A percentile compares a stretch with the other conserved stretches of the same genome.
phyloP scores from a whole-genome alignment of 192 early-diverging fungal genomes.

The Podila minutissima region DNA sequence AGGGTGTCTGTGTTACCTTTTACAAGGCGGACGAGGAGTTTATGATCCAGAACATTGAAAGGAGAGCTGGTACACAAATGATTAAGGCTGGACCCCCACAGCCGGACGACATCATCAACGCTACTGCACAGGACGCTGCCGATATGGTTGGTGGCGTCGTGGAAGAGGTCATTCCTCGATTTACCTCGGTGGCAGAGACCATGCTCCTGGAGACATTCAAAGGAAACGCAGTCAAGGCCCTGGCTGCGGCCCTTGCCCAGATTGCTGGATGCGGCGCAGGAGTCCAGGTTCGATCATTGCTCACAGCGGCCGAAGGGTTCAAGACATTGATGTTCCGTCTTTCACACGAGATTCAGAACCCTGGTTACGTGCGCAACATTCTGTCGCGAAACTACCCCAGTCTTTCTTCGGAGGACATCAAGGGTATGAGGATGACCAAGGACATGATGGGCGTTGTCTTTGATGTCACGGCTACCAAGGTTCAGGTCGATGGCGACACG shows the following conservation, averaged over 20 bases:
- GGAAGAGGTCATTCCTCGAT: conserved; percentile 81
- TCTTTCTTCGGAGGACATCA: conserved; percentile 78
- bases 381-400: conserved; percentile 75
- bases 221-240: conserved; percentile 79
- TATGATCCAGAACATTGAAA: conserved; percentile 80
- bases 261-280: conserved; percentile 89
- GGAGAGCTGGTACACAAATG: conserved; percentile 84
- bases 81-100: conserved; percentile 86
- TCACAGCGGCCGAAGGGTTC: conserved; percentile 84
- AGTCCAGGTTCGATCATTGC: conserved; percentile 81
- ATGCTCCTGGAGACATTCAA: conserved; percentile 72
- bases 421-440: conserved; percentile 84
- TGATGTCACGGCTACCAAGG: conserved; percentile 78
- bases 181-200: conserved; percentile 75
- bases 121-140: conserved; percentile 81
- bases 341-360: conserved; percentile 75
- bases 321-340: conserved; percentile 83
- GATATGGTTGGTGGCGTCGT: conserved; percentile 75
- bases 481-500: conserved; percentile 67
- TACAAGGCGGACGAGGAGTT: conserved; percentile 89
- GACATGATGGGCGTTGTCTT: conserved; percentile 87
- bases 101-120: conserved; percentile 87
- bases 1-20: conserved; percentile 93
- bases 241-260: conserved; percentile 88
- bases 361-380: conserved; percentile 86